A percentile compares a stretch with the other conserved stretches of the same genome.
Conservation (phyloP, 2,329 filamentous ascomycete species). For the Lachnum nothofagi region DNA sequence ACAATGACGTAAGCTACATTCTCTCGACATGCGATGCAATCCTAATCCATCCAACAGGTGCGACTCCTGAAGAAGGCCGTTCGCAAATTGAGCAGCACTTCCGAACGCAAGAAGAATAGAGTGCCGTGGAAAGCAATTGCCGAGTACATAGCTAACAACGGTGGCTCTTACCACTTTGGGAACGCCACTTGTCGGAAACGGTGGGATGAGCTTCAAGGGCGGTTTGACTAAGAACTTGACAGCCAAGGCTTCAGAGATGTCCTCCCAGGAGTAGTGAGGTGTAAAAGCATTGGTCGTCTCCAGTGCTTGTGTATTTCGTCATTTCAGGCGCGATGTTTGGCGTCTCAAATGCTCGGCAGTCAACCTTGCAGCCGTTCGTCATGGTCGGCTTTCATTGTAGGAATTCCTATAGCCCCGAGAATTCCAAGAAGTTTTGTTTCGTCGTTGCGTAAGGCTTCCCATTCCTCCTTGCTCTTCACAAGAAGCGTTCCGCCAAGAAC, state of each 20-base stretch:
- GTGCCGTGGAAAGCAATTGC: conserved; percentile 55
- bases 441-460: conserved; percentile 45
- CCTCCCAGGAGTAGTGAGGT: neutral
- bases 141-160: conserved; percentile 46
- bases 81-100: conserved; percentile 28
- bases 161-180: conserved; percentile 55
- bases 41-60: conserved; percentile 34
- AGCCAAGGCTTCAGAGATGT: neutral
- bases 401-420: conserved; percentile 31
- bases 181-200: conserved; percentile 54
- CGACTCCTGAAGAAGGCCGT: conserved; percentile 43
- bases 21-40: neutral
- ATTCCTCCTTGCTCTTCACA: conserved; percentile 55
- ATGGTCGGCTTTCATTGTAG: conserved; percentile 5
- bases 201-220: conserved; percentile 42
- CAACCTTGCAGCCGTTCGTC: conserved; percentile 7
- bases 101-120: conserved; percentile 32
- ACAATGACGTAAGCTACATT: conserved; percentile 53
- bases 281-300: neutral
- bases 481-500: conserved; percentile 59
- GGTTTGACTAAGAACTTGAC: neutral
- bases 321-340: neutral
- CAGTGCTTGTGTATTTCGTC: neutral
- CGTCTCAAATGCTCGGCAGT: too few relatives aligned
- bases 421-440: conserved; percentile 39